Conservation (phyloP, 305 asterid genomes). For the Solanum chacoense region DNA sequence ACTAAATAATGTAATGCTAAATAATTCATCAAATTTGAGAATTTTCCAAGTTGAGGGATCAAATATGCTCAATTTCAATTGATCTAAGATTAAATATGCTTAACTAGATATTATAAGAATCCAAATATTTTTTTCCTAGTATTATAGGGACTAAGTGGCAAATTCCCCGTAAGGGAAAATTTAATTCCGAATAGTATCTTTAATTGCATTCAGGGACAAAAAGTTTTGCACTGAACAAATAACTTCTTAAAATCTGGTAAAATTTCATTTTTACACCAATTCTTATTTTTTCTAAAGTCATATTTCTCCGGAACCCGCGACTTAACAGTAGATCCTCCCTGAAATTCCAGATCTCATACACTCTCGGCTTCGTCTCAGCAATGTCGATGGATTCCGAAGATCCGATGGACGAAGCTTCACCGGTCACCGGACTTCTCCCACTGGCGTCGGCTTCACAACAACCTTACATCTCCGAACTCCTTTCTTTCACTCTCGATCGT, state of each 20-base stretch:
- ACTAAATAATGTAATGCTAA: neutral
- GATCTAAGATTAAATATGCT: neutral
- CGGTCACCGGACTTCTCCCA: slow-evolving; percentile 42
- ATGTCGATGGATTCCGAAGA: slow-evolving; percentile 41
- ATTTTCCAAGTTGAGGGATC: neutral
- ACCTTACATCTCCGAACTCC: slow-evolving; percentile 79
- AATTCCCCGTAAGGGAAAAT: neutral
- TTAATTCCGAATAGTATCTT: neutral
- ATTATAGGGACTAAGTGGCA: neutral
- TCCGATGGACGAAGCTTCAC: slow-evolving; percentile 29
- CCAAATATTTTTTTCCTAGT: neutral
- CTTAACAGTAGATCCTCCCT: neutral
- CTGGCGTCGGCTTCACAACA: slow-evolving; percentile 76
- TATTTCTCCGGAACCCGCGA: neutral
- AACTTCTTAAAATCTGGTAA: neutral
- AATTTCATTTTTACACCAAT: neutral
- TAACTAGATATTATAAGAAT: neutral
- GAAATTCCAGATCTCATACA: neutral
- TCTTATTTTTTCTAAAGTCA: neutral
- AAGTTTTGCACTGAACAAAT: neutral
- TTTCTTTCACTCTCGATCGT: slow-evolving; percentile 87
- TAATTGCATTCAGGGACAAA: neutral
- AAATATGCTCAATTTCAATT: neutral
- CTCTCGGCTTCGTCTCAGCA: neutral
- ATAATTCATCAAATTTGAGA: neutral